A percentile compares a stretch with the other conserved stretches of the same genome.
These are phyloP conservation scores for Barnettozyma sucrosica DNA, from an alignment of 805 yeast genomes.

Conservation along the genomic window DNA sequence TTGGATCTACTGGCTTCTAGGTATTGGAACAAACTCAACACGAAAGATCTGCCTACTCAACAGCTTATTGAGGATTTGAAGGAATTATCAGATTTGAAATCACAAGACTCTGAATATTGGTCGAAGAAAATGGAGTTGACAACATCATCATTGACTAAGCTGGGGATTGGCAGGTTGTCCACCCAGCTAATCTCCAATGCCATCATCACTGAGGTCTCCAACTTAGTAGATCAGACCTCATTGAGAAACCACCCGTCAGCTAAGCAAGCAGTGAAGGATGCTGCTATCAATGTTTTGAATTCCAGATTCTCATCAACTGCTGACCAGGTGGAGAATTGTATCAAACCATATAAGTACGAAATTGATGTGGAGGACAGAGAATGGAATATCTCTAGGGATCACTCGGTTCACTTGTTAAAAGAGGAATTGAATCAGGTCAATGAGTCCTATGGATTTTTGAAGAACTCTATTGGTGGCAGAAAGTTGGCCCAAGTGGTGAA, in stretches of 20 bases:
- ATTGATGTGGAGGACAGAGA: constrained; percentile 95
- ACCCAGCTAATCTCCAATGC: constrained; percentile 80
- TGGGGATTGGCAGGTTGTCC: constrained; percentile 89
- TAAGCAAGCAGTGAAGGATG: constrained; percentile 71
- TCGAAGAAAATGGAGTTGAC: constrained; percentile 79
- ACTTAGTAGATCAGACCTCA: constrained; percentile 67
- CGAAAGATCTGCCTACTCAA: constrained; percentile 17
- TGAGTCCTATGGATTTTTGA: constrained; percentile 50
- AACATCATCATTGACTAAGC: constrained; percentile 77
- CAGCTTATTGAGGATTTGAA: constrained; percentile 38
- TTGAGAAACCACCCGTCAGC: constrained; percentile 85
- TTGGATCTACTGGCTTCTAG: constrained; percentile 81
- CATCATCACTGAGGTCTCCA: constrained; percentile 68
- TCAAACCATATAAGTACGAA: constrained; percentile 95
- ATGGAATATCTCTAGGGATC: constrained; percentile 80
- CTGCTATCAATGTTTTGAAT: constrained; percentile 74
- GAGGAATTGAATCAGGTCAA: constrained; percentile 87
- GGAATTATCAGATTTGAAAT: constrained; percentile 49
- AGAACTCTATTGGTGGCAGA: constrained; percentile 72
- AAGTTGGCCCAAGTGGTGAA: constrained; percentile 79
- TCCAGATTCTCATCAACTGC: constrained; percentile 85
- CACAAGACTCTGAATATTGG: constrained; percentile 75
- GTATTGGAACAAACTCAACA: constrained; percentile 72
- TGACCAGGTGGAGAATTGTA: constrained; percentile 97
- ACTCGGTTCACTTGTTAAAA: constrained; percentile 61